Evolutionary conservation across 129 eudicot genomes (phyloP).

Genomic region (Arctium minus): DNA sequence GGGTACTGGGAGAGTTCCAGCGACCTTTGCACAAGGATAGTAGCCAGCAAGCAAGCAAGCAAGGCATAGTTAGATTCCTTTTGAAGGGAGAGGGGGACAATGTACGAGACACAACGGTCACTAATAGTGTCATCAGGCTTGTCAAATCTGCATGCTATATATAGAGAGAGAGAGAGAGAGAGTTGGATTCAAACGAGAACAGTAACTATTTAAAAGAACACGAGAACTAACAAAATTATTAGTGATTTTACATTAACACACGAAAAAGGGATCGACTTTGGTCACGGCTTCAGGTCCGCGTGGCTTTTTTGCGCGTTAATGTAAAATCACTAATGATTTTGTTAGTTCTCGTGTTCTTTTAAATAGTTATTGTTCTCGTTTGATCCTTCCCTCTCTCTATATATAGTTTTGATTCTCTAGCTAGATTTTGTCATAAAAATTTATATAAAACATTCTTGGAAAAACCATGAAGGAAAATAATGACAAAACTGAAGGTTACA

Average conservation of each 20-base stretch:
- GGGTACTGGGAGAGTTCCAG: neutral
- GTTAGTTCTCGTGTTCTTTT: no score
- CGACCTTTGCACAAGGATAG: slow-evolving; percentile 11
- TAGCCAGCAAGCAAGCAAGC: slow-evolving; percentile 8
- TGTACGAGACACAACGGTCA: slow-evolving; percentile 24
- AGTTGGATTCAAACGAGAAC: no score
- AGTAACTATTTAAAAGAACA: no score
- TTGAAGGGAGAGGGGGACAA: slow-evolving; percentile 14
- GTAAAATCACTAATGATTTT: no score
- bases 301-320: no score
- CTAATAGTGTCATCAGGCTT: slow-evolving; percentile 2
- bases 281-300: no score
- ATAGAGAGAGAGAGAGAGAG: no score
- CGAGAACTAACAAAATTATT: no score
- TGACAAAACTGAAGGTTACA: neutral
- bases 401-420: slow-evolving; percentile 4
- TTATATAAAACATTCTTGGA: neutral
- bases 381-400: no score
- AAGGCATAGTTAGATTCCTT: slow-evolving; percentile 18
- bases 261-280: no score
- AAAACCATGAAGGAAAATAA: neutral
- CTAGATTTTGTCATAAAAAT: slow-evolving; percentile 19
- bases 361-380: no score
- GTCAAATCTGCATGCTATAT: slow-evolving; percentile 19
- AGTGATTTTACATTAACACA: no score